Evolutionary conservation across 1,284 basidiomycete genomes (phyloP).

Genomic region (Trametes polyzona): DNA sequence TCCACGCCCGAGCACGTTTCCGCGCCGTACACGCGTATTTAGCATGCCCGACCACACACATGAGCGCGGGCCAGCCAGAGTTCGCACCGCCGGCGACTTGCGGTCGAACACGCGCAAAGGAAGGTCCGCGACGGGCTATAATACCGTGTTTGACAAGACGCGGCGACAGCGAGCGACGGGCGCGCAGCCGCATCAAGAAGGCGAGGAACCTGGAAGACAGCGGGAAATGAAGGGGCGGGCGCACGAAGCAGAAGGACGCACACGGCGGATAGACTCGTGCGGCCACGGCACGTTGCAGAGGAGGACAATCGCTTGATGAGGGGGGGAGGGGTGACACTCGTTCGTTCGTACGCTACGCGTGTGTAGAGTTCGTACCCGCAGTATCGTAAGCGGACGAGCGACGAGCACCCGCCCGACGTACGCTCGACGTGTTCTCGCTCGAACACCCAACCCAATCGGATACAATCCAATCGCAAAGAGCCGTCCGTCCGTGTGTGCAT

Average conservation of each 20-base stretch:
- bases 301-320: too few relatives aligned
- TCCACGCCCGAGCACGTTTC: too few relatives aligned
- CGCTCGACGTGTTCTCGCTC: neutral
- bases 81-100: neutral
- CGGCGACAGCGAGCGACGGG: neutral
- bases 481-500: neutral
- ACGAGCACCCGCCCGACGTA: neutral
- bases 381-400: neutral
- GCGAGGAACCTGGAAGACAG: conserved; percentile 1
- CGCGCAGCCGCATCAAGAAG: conserved; percentile 3
- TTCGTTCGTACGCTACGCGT: too few relatives aligned
- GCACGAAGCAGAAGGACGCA: neutral
- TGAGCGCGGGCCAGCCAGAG: too few relatives aligned
- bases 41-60: too few relatives aligned
- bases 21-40: too few relatives aligned
- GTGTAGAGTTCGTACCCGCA: neutral
- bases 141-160: neutral
- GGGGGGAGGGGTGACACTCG: too few relatives aligned
- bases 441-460: neutral
- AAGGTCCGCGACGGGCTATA: neutral
- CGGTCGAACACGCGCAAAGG: too few relatives aligned
- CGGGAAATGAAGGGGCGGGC: conserved; percentile 10
- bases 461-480: neutral
- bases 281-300: too few relatives aligned
- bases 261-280: neutral